Evolutionary conservation across 1,284 basidiomycete genomes (phyloP).

Genomic region (Cryptococcus neoformans): DNA sequence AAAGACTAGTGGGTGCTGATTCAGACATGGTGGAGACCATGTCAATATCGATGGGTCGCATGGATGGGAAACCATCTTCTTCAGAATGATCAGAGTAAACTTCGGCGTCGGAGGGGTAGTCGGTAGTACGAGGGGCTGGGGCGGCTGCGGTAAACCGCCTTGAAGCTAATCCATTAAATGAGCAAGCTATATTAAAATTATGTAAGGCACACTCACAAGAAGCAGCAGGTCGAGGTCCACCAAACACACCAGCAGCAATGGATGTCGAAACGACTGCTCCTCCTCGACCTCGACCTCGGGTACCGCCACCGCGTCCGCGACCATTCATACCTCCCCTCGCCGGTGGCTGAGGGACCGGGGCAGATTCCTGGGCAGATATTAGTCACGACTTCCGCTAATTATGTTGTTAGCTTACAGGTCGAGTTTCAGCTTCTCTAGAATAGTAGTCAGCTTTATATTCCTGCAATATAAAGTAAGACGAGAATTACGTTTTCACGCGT

Average conservation of each 20-base stretch:
- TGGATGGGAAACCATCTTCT: conserved; percentile 69
- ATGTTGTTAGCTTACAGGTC: conserved; percentile 12
- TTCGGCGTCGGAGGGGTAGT: conserved; percentile 55
- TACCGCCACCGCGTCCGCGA: conserved; percentile 13
- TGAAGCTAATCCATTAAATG: neutral
- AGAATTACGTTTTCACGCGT: conserved; percentile 22
- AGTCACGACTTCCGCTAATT: conserved; percentile 2
- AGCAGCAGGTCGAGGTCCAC: conserved; percentile 43
- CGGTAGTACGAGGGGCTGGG: conserved; percentile 49
- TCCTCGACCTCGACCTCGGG: conserved; percentile 28
- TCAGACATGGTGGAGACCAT: conserved; percentile 76
- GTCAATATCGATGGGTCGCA: conserved; percentile 71
- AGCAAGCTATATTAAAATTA: neutral
- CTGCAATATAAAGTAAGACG: neutral
- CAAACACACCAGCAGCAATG: conserved; percentile 48
- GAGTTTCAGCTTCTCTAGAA: conserved; percentile 23
- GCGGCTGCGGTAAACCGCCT: conserved; percentile 5
- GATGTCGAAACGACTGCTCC: conserved; percentile 52
- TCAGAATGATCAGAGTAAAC: conserved; percentile 89
- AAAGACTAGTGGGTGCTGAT: conserved; percentile 78
- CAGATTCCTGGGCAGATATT: neutral
- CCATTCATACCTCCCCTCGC: neutral
- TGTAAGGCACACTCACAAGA: conserved; percentile 9
- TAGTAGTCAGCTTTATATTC: neutral
- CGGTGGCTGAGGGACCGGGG: neutral